Base-by-base conservation (phyloP, 106 monocot genomes). In the Iris macrosiphon region DNA sequence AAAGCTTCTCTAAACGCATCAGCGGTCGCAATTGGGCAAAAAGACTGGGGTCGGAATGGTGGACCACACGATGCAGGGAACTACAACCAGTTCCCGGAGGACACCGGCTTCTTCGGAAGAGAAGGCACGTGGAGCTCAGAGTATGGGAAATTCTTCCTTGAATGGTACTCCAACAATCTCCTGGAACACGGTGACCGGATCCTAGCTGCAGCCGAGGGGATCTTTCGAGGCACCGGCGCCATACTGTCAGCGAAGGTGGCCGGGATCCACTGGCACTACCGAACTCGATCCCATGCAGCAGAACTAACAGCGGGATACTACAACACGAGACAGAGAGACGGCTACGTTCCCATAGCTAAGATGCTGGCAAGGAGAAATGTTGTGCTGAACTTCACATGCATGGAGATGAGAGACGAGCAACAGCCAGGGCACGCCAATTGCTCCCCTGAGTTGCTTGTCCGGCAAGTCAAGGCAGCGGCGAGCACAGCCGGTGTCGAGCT, bases 191-290 rank as follows among this genome's bases (percentile, higher is more conserved):
- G 91, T 0, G 91, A 85, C 60, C 72, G 72, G 12, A 38, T 91
- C 37, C 68, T 85, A 7, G 45, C 69, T 0, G 74, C 82, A 0
- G 91, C 91, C 0, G 66, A 78, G 23, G 55, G 44, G 10, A 62
- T 79, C 3, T 91, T 85, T 74, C 52, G 53, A 10, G 75, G 66
- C 52, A 76, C 81, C 6, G 75, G 75, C 0, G 72, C 55, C 24
- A 72, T 60, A 34, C 48, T 91, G 6, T 92, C 86, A 0, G 91
- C 45, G 1, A 86, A 92, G 43, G 75, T 94, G 0, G 94, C 85
- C 0, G 89, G 85, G 13, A 82, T 94, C 55, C 82, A 94, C 68
- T 94, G 94, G 94, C 94, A 94, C 58, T 94, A 85, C 60, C n/a
- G 55, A 5, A 81, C 78, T 1, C 68, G 75, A 20, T 85, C 94